Base-by-base conservation (phyloP, 768 basidiomycete species). In the Gautieria morchelliformis region DNA sequence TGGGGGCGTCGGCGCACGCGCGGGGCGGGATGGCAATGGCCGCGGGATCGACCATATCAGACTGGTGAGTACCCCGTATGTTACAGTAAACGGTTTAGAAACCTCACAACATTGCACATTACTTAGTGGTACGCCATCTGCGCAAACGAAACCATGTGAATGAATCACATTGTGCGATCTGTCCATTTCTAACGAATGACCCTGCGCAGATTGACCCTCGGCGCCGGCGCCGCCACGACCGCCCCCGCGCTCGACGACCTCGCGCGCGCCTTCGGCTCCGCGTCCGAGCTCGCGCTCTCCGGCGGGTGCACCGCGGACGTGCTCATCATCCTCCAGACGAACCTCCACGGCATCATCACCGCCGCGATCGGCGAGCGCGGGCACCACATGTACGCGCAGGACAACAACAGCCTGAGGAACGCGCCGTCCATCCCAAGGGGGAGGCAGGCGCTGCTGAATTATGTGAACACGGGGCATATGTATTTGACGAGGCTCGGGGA, bases 71-170 rank as follows among this genome's bases (percentile, higher is more conserved):
- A n/a, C n/a, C n/a, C n/a, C n/a, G n/a, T n/a, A n/a, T n/a, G n/a
- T n/a, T n/a, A n/a, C n/a, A n/a, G n/a, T n/a, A n/a, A n/a, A n/a
- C n/a, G n/a, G n/a, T n/a, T n/a, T n/a, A n/a, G n/a, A n/a, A n/a
- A n/a, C n/a, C n/a, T n/a, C n/a, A n/a, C n/a, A n/a, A n/a, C n/a
- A n/a, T n/a, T n/a, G n/a, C n/a, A n/a, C n/a, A n/a, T n/a, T n/a
- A n/a, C n/a, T n/a, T 37, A 57, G 56, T 57, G 56, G 56, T 57
- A 57, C 20, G 39, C 46, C n/a, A 57, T 57, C 10, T 47, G 56
- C 37, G 56, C 56, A 11, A 57, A 50, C 20, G 56, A 57, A 39
- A 57, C 56, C 9, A 50, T 57, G 56, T 50, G 12, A 32, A 45
- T 56, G 9, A 37, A 37, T 5, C 10, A 14, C 35, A 14, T 10